phyloP scores from a whole-genome alignment of 305 asterid species.

The Fraxinus ornus region DNA sequence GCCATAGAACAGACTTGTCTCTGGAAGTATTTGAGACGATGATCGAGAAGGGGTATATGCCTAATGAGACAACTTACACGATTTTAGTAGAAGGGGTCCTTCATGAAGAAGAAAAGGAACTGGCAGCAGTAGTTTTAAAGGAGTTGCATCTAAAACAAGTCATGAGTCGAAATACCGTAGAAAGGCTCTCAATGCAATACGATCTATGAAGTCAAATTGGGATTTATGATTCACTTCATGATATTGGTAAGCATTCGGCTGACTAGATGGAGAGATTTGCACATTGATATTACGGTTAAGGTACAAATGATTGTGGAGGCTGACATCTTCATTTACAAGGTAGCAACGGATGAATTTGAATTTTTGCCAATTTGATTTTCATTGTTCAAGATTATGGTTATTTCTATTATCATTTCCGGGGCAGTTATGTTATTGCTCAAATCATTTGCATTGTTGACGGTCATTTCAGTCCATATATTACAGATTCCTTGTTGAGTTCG shows the following conservation, averaged over 20 bases:
- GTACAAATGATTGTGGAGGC: too few relatives aligned
- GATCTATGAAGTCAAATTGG: conserved; percentile 43
- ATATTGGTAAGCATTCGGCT: not conserved
- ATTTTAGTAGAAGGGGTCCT: conserved; percentile 73
- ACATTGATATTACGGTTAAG: not conserved
- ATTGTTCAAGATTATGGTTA: too few relatives aligned
- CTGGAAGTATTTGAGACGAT: conserved; percentile 54
- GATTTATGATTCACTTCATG: not conserved
- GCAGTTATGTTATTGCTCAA: not conserved
- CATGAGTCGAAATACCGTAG: conserved; percentile 48
- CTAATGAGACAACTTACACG: conserved; percentile 74
- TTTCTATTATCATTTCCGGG: not conserved
- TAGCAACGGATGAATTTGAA: too few relatives aligned
- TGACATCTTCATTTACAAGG: too few relatives aligned
- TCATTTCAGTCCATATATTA: too few relatives aligned
- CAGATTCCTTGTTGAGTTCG: not conserved
- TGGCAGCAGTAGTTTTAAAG: conserved; percentile 53
- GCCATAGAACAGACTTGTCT: conserved; percentile 65
- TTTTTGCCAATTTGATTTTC: too few relatives aligned
- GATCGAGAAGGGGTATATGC: conserved; percentile 61
- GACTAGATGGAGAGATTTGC: conserved; percentile 1
- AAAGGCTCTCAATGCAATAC: conserved; percentile 72
- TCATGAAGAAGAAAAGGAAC: conserved; percentile 57
- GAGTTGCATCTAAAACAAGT: conserved; percentile 58
- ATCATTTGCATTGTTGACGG: too few relatives aligned